Conservation (phyloP, 768 basidiomycete species). For the Podaxis mareebaensis region DNA sequence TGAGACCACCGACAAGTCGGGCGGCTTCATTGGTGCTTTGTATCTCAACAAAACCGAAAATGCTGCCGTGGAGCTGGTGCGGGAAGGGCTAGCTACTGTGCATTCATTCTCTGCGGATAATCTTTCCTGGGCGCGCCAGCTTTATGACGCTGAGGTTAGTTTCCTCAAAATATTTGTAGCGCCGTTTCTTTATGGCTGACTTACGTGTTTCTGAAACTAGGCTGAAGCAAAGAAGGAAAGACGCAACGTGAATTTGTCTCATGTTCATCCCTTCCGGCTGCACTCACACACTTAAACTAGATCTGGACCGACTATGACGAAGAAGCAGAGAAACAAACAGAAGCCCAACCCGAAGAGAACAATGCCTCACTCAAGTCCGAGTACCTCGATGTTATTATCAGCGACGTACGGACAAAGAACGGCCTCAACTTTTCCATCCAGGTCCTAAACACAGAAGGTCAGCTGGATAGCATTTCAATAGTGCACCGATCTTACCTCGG, state of each 20-base stretch:
- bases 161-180: background rate
- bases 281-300: conserved; percentile 36
- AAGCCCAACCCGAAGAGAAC: conserved; percentile 39
- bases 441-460: conserved; percentile 88
- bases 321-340: conserved; percentile 54
- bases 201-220: conserved; percentile 32
- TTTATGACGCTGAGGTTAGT: conserved; percentile 80
- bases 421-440: conserved; percentile 92
- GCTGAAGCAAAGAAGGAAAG: conserved; percentile 79
- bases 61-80: conserved; percentile 77
- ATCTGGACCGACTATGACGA: conserved; percentile 88
- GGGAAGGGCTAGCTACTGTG: conserved; percentile 86
- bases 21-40: conserved; percentile 91
- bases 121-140: conserved; percentile 74
- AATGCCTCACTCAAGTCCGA: conserved; percentile 69
- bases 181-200: background rate
- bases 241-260: conserved; percentile 55
- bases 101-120: conserved; percentile 87
- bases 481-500: conserved; percentile 1
- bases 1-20: conserved; percentile 88
- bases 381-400: conserved; percentile 91
- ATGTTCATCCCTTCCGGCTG: background rate
- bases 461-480: conserved; percentile 16
- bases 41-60: conserved; percentile 87
- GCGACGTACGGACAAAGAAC: conserved; percentile 74